These are phyloP conservation scores for Pichia sorboxylosa DNA, from an alignment of 1,139 yeast genomes.

Conservation along the genomic window DNA sequence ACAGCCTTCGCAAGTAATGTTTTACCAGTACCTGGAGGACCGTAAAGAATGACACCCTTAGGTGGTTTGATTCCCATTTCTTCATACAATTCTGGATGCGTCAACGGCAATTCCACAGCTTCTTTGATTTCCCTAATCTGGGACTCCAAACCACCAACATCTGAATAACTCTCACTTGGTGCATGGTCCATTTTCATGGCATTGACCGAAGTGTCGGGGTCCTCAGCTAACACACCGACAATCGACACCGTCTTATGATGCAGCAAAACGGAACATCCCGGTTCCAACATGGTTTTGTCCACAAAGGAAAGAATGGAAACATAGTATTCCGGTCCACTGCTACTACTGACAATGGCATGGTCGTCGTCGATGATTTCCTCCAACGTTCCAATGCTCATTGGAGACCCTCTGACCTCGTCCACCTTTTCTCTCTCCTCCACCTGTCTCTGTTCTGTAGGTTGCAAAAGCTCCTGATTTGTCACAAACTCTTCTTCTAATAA, in stretches of 20 bases:
- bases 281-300: constrained; percentile 90
- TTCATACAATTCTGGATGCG: constrained; percentile 95
- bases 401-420: constrained; percentile 92
- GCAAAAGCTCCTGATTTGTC: constrained; percentile 85
- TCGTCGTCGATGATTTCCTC: constrained; percentile 97
- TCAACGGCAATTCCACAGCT: constrained; percentile 91
- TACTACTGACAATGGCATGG: constrained; percentile 93
- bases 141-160: constrained; percentile 91
- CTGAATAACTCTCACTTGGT: constrained; percentile 94
- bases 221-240: constrained; percentile 93
- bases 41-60: constrained; percentile 94
- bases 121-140: constrained; percentile 98
- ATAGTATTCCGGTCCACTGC: constrained; percentile 95
- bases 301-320: constrained; percentile 96
- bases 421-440: constrained; percentile 92
- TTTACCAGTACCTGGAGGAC: constrained; percentile 99
- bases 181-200: constrained; percentile 95
- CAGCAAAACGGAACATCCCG: constrained; percentile 92
- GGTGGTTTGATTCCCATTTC: constrained; percentile 99
- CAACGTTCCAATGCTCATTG: constrained; percentile 91
- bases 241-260: constrained; percentile 93
- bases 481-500: constrained; percentile 94
- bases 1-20: constrained; percentile 96
- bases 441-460: constrained; percentile 93
- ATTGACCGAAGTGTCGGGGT: constrained; percentile 94